These are phyloP conservation scores for Andalucia godoyi DNA, from an alignment of 78 protist species.

Conservation along the genomic window DNA sequence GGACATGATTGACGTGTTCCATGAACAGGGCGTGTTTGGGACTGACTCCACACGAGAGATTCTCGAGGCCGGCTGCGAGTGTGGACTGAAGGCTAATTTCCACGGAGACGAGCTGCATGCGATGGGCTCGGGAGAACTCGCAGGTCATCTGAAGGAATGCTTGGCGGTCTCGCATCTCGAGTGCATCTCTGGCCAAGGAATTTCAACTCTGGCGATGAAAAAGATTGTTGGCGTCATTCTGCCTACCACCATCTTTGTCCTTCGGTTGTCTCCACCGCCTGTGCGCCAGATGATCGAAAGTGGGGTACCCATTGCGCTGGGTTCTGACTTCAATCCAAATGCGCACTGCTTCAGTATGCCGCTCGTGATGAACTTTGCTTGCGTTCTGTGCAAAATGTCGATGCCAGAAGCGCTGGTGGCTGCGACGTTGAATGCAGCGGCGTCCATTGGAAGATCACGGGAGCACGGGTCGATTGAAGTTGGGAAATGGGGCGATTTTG, in stretches of 20 bases:
- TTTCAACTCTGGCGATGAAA: constrained; percentile 49
- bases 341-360: constrained; percentile 84
- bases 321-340: constrained; percentile 72
- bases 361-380: constrained; percentile 70
- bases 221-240: constrained; percentile 52
- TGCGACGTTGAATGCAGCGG: constrained; percentile 71
- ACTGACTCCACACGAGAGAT: background rate
- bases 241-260: constrained; percentile 70
- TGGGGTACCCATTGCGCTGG: constrained; percentile 64
- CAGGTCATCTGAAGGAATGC: constrained; percentile 38
- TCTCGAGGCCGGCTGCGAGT: constrained; percentile 39
- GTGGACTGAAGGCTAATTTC: constrained; percentile 59
- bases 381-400: constrained; percentile 55
- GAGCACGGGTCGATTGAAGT: constrained; percentile 60
- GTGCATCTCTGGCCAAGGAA: constrained; percentile 50
- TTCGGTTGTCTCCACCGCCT: constrained; percentile 58
- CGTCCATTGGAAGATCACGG: constrained; percentile 25
- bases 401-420: constrained; percentile 71
- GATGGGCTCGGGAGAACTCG: constrained; percentile 51
- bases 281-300: constrained; percentile 50
- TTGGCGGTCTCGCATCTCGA: constrained; percentile 66
- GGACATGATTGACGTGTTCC: constrained; percentile 57
- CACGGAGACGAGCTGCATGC: constrained; percentile 71
- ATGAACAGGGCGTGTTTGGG: constrained; percentile 45
- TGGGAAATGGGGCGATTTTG: constrained; percentile 57